A percentile compares a stretch with the other conserved stretches of the same genome.
phyloP scores from a whole-genome alignment of 2,329 filamentous ascomycete species.

The Phaeosphaeriaceae sp. region DNA sequence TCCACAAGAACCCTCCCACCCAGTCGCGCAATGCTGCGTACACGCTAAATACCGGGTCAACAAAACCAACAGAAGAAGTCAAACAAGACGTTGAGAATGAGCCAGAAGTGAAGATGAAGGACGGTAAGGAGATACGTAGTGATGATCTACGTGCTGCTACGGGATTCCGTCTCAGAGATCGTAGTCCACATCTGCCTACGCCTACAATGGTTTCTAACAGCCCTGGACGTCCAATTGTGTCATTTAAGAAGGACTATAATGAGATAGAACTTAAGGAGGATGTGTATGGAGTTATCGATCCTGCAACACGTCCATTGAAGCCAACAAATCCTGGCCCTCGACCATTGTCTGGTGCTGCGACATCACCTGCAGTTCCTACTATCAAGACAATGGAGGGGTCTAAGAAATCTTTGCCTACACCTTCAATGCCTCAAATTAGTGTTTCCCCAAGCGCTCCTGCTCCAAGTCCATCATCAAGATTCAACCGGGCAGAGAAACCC shows the following conservation, averaged over 20 bases:
- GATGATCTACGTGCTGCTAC: slow-evolving; percentile 91
- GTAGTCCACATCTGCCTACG: slow-evolving; percentile 84
- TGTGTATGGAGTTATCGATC: slow-evolving; percentile 35
- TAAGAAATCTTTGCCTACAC: slow-evolving; percentile 20
- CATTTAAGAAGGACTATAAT: slow-evolving; percentile 86
- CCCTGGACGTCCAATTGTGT: slow-evolving; percentile 92
- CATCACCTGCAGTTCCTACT: slow-evolving; percentile 54
- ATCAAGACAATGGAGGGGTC: slow-evolving; percentile 57
- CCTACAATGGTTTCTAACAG: slow-evolving; percentile 90
- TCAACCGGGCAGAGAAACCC: slow-evolving; percentile 26
- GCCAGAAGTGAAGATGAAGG: slow-evolving; percentile 64
- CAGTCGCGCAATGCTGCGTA: slow-evolving; percentile 85
- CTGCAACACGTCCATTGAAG: slow-evolving; percentile 24
- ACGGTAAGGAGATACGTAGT: slow-evolving; percentile 81
- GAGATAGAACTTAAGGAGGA: slow-evolving; percentile 73
- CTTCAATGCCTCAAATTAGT: slow-evolving; percentile 43
- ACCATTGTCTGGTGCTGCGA: slow-evolving; percentile 46
- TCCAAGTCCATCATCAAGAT: slow-evolving; percentile 22
- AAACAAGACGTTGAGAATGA: slow-evolving; percentile 41
- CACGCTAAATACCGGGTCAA: slow-evolving; percentile 65
- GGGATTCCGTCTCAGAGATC: slow-evolving; percentile 84
- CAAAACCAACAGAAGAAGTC: slow-evolving; percentile 37
- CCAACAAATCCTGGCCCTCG: slow-evolving; percentile 28
- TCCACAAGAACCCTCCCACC: slow-evolving; percentile 81
- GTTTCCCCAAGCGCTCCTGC: slow-evolving; percentile 28